A percentile compares a stretch with the other conserved stretches of the same genome.
Evolutionary conservation across 2,329 filamentous ascomycete species (phyloP).

Genomic region (Aspergillus pseudoviridinutans): DNA sequence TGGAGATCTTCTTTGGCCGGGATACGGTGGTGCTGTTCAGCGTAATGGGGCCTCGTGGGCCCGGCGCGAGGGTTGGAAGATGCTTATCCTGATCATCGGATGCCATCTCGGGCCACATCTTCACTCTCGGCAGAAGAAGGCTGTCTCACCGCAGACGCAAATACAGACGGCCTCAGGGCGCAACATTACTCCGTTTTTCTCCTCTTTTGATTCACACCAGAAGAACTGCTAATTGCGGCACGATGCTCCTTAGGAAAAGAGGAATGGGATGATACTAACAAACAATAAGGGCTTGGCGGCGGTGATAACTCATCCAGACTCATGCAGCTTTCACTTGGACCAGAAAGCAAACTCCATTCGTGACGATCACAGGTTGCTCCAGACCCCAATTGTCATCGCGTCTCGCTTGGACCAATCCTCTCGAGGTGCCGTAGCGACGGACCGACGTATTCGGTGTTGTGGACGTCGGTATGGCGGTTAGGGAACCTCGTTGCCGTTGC

Average conservation of each 20-base stretch:
- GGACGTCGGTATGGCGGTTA: not conserved
- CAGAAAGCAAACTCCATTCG: not conserved
- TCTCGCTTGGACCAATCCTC: not conserved
- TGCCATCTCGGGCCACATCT: slow-evolving; percentile 10
- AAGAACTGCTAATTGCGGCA: not conserved
- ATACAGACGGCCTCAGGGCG: not conserved
- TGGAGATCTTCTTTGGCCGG: slow-evolving; percentile 34
- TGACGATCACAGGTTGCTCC: not conserved
- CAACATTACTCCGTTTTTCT: not conserved
- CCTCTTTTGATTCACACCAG: not conserved
- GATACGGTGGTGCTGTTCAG: slow-evolving; percentile 16
- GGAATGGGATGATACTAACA: not conserved
- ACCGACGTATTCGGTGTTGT: not conserved
- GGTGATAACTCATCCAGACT: not conserved
- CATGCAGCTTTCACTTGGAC: not conserved
- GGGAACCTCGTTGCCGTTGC: not conserved
- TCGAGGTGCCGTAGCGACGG: not conserved
- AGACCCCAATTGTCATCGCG: not conserved
- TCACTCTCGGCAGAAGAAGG: not conserved
- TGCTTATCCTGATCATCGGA: slow-evolving; percentile 18
- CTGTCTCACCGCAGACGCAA: not conserved
- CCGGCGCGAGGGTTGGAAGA: slow-evolving; percentile 27
- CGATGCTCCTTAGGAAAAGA: not conserved
- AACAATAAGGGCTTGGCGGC: not conserved
- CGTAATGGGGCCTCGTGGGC: slow-evolving; percentile 17